phyloP scores from a whole-genome alignment of 805 yeast species.

The Myxozyma sirexii region DNA sequence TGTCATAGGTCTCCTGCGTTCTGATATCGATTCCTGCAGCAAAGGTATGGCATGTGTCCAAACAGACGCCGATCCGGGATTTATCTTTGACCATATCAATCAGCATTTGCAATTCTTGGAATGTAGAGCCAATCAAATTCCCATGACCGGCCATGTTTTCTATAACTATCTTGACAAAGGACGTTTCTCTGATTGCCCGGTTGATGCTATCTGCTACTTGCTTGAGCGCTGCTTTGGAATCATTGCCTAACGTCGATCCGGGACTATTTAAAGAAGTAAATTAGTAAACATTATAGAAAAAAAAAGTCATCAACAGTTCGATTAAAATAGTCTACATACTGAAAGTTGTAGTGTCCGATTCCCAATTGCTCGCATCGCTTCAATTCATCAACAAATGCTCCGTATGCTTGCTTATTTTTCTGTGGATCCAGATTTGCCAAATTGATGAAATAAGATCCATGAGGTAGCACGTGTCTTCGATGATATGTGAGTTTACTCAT shows the following conservation, averaged over 20 bases:
- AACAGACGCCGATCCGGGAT: constrained; percentile 87
- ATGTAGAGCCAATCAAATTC: constrained; percentile 76
- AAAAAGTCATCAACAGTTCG: too few species aligned
- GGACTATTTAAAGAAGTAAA: constrained; percentile 37
- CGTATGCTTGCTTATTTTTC: constrained; percentile 74
- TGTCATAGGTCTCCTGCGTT: constrained; percentile 56
- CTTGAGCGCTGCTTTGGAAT: constrained; percentile 63
- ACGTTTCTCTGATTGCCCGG: constrained; percentile 70
- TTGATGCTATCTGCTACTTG: constrained; percentile 80
- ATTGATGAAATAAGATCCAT: constrained; percentile 92
- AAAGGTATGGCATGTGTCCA: constrained; percentile 94
- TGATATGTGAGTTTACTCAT: background rate
- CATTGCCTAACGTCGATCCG: constrained; percentile 80
- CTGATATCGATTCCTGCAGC: constrained; percentile 90
- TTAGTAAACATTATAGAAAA: background rate
- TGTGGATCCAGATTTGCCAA: constrained; percentile 86
- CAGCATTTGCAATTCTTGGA: constrained; percentile 74
- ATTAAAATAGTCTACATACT: constrained; percentile 40
- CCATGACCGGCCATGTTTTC: constrained; percentile 99
- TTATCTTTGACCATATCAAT: constrained; percentile 80
- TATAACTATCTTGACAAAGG: constrained; percentile 80
- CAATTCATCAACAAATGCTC: constrained; percentile 82
- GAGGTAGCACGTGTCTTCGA: constrained; percentile 74
- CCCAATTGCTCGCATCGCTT: constrained; percentile 81
- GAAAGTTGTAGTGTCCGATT: constrained; percentile 87